These are phyloP conservation scores for Orbilia brochopaga DNA, from an alignment of 2,329 filamentous ascomycete species.

Conservation along the genomic window DNA sequence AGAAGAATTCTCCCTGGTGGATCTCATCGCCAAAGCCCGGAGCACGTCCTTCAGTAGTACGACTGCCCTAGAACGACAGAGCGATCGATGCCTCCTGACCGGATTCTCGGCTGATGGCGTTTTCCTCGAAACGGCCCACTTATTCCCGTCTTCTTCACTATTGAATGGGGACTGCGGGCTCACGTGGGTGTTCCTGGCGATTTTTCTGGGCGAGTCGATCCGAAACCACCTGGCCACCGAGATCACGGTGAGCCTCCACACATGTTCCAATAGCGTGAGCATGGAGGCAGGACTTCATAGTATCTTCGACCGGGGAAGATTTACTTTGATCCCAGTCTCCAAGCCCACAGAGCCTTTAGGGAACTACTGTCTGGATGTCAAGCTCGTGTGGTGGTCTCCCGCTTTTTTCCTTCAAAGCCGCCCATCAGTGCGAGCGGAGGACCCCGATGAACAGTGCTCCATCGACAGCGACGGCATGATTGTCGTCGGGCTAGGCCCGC, in stretches of 20 bases:
- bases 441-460: not conserved
- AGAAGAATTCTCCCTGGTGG: too few species aligned
- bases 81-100: not conserved
- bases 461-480: not conserved
- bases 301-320: not conserved
- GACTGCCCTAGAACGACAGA: too few species aligned
- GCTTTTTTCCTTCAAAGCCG: not conserved
- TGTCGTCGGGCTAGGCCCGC: not conserved
- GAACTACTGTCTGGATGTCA: not conserved
- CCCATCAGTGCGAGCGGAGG: not conserved
- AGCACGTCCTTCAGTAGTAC: too few species aligned
- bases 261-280: not conserved
- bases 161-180: not conserved
- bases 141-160: not conserved
- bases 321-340: not conserved
- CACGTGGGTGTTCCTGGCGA: not conserved
- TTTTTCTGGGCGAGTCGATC: not conserved
- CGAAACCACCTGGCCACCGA: not conserved
- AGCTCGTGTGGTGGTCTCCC: not conserved
- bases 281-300: not conserved
- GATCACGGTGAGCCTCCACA: not conserved
- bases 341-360: not conserved
- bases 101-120: not conserved
- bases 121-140: not conserved
- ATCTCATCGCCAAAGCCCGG: too few species aligned